Base-by-base conservation (phyloP, 345 rosid genomes). In the Populus simonii region DNA sequence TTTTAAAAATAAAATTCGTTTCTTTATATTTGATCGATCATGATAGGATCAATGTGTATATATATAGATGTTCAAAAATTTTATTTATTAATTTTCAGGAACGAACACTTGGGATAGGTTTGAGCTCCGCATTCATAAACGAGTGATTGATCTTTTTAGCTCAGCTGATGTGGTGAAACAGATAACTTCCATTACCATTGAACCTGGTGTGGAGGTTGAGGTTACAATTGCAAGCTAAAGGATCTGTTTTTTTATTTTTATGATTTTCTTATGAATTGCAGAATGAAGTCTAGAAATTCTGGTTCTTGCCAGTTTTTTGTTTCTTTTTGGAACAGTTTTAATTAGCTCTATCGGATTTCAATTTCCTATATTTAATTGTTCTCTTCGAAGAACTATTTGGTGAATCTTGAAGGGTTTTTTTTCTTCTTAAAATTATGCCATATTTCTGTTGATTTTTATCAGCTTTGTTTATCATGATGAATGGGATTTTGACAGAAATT, bases 151-250 rank as follows among this genome's bases (percentile, higher is more conserved):
- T 73, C 84, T 85, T 22, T 80, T 78, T 70, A 89, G 89, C 81
- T 84, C 88, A 41, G 83, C 86, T 41, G 88, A 86, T 4, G 89
- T 82, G 22, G 88, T 88, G 35, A 89, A 86, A 86, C 90, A 89
- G 71, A 86, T 86, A 73, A 86, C 87, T 39, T 85, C 89, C 59
- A 88, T 86, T 68, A 86, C 90, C 27, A 82, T 85, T 55, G 90
- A 89, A 66, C 86, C 85, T 25, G 90, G 88, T 68, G 88, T 89
- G 12, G 85, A 87, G 71, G 85, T 89, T 13, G 92, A 89, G 63
- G 92, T 85, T 72, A 86, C 85, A 41, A 82, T 85, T 49, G 88
- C 88, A 16, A 89, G 86, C 61, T 87, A 22, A 71, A 22, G 5
- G 10, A n/a, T 10, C 0, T 23, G 8, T 10, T 57, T n/a, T 22